Percentiles rank a stretch among this genome's conserved stretches.
These are phyloP conservation scores for Moringa oleifera DNA, from an alignment of 345 rosid species.

Conservation along the genomic window DNA sequence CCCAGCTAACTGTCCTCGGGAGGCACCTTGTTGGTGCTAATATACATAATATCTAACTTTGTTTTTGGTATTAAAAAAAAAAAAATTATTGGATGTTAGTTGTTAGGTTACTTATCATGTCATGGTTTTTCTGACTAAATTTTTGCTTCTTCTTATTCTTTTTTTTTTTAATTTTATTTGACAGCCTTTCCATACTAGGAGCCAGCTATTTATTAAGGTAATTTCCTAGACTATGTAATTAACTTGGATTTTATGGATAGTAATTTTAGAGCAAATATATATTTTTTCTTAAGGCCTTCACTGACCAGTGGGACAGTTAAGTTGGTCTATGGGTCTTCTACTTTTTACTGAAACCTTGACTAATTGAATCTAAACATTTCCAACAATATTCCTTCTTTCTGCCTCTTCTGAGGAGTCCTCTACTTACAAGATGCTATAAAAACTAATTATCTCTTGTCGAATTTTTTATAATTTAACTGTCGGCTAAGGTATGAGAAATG, in stretches of 20 bases:
- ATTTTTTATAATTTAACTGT: no score
- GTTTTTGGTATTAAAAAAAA: no score
- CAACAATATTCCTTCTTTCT: not conserved
- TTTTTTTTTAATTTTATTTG: no score
- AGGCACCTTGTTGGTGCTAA: no score
- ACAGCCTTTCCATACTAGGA: slow-evolving; percentile 92
- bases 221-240: slow-evolving; percentile 6
- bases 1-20: no score
- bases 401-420: not conserved
- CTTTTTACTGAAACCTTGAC: no score
- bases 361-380: not conserved
- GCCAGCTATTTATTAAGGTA: slow-evolving; percentile 75
- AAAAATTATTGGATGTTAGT: no score
- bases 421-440: not conserved
- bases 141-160: not conserved
- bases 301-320: not conserved
- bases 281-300: not conserved
- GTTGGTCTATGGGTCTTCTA: no score
- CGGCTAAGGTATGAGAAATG: not conserved
- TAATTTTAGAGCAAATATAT: not conserved
- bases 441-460: not conserved
- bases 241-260: not conserved
- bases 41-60: no score
- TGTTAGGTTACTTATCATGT: no score
- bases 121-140: no score